Evolutionary conservation across 139 green algal genomes (phyloP), one percentile per base, ranked within the genome.

Genomic region (Chlamydomonas sp.): DNA sequence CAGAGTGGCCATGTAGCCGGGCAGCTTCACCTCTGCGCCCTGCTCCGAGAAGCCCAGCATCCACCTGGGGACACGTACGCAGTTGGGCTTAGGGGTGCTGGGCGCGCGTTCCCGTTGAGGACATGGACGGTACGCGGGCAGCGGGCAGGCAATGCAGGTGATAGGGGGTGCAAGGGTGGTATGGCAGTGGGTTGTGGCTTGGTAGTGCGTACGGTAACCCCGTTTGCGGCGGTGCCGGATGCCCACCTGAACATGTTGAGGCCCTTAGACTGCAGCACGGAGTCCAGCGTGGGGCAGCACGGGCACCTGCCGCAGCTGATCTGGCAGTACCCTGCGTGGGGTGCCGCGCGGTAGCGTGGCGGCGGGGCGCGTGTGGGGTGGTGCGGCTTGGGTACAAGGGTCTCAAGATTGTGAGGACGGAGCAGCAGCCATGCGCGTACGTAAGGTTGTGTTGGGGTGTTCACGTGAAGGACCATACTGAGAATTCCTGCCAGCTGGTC

Each of bases 271-370:
- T 58, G 6, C n/a, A 88, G 77, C 12, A 89, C 90, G 6, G n/a
- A 8, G 15, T 80, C 75, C 20, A 93, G 80, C 63, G 62, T 84
- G 62, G 67, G 62, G 59, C 90, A 93, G 90, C 90, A 93, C 20
- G 16, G 4, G 81, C 90, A 93, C 63, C 88, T 75, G 5, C 88
- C 90, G 78, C 90, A 93, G 58, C 77, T 87, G 77, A 93, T 93
- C 77, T 93, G 87, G 79, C 90, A 93, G 85, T 93, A 93, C 61
- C 90, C 90, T 90, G 68, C 17, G 9, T 49, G 64, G 63, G 17
- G 83, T 5, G 18, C 74, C 10, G 62, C 62, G 60, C 4, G 15
- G 62, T 17, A 57, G 79, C 15, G 67, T 9, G 60, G 17, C 5
- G 78, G 18, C 12, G 78, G 14, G 61, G 61, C 49, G 17, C 2